Conservation (phyloP, 2,329 filamentous ascomycete genomes). For the Onygena corvina region DNA sequence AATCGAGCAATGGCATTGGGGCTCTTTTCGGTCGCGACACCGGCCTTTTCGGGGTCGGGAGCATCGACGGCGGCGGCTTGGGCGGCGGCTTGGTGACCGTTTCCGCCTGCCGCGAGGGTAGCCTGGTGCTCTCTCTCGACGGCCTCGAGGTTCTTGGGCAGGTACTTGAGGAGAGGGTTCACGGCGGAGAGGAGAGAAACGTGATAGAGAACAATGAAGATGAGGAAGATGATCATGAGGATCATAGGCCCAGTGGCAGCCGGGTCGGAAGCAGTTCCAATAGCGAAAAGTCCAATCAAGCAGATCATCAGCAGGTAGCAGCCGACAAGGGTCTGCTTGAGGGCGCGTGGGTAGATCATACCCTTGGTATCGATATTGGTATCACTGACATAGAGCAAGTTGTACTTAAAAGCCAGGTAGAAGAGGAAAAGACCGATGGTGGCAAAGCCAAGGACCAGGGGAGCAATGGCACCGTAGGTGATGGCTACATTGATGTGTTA, state of each 20-base stretch:
- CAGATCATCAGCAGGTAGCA: conserved; percentile 73
- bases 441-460: conserved; percentile 71
- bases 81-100: conserved; percentile 15
- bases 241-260: conserved; percentile 56
- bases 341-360: conserved; percentile 70
- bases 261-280: conserved; percentile 51
- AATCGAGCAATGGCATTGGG: conserved; percentile 40
- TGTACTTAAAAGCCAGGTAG: conserved; percentile 82
- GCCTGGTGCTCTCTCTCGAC: conserved; percentile 37
- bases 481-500: conserved; percentile 45
- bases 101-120: conserved; percentile 9
- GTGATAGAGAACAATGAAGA: conserved; percentile 68
- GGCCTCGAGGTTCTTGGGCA: conserved; percentile 61
- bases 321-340: conserved; percentile 75
- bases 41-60: conserved; percentile 23
- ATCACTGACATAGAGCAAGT: conserved; percentile 76
- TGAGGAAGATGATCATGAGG: conserved; percentile 61
- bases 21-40: conserved; percentile 17
- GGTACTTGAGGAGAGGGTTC: conserved; percentile 61
- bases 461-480: conserved; percentile 76
- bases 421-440: conserved; percentile 66
- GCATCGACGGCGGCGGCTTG: conserved; percentile 20
- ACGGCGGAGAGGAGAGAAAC: conserved; percentile 59
- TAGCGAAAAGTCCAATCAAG: conserved; percentile 71
- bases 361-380: conserved; percentile 76